Percentiles rank a stretch among this genome's conserved stretches.
These are phyloP conservation scores for Rubus parviflorus DNA, from an alignment of 306 rosid species.

Conservation along the genomic window DNA sequence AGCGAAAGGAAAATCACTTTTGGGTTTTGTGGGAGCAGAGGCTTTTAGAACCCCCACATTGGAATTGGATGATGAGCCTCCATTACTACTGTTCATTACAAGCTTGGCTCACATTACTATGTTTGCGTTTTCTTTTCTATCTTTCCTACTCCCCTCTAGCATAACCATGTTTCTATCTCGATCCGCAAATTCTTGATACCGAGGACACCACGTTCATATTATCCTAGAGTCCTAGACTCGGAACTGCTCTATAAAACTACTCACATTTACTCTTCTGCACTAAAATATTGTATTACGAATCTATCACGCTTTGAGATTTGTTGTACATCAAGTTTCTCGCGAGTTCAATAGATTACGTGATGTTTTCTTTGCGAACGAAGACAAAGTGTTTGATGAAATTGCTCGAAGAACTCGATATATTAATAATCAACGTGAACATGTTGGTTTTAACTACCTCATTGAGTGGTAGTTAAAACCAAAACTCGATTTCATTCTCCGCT, in stretches of 20 bases:
- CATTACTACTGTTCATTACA: background rate
- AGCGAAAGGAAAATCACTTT: background rate
- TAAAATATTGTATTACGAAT: too few species aligned
- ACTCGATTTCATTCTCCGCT: conserved; percentile 35
- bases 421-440: too few species aligned
- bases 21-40: background rate
- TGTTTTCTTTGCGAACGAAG: background rate
- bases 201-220: background rate
- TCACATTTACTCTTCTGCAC: too few species aligned
- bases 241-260: background rate
- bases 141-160: background rate
- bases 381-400: background rate
- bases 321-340: too few species aligned
- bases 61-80: background rate
- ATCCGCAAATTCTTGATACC: background rate
- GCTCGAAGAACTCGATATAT: too few species aligned
- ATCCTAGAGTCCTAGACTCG: too few species aligned
- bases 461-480: background rate
- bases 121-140: background rate
- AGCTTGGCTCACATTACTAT: conserved; percentile 3
- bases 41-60: background rate
- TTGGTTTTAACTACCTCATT: too few species aligned
- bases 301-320: too few species aligned
- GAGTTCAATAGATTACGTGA: background rate
- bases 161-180: background rate